Conservation (phyloP, 2,329 filamentous ascomycete genomes). For the Aspergillus fischeri region DNA sequence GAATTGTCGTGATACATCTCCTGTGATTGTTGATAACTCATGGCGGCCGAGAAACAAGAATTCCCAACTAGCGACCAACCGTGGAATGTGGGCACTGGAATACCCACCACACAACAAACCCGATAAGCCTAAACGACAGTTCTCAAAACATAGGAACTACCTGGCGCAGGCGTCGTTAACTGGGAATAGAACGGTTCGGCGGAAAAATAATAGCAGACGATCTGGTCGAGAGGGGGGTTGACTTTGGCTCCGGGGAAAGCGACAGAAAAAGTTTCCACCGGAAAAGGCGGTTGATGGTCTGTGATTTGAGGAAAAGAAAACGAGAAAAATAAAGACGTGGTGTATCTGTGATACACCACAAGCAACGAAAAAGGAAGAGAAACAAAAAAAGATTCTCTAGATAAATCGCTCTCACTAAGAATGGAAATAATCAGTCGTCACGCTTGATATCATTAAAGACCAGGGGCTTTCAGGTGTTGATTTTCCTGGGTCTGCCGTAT, state of each 20-base stretch:
- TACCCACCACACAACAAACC: conserved; percentile 27
- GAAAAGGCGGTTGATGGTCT: neutral
- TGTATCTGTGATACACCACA: conserved; percentile 3
- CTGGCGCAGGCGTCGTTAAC: conserved; percentile 7
- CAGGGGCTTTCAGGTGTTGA: neutral
- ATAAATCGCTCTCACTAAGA: conserved; percentile 3
- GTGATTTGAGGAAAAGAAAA: conserved; percentile 6
- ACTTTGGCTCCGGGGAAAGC: neutral
- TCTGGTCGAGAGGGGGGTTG: conserved; percentile 5
- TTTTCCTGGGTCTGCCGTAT: neutral
- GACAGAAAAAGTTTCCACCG: conserved; percentile 1
- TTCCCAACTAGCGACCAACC: conserved; percentile 21
- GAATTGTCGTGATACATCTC: conserved; percentile 66
- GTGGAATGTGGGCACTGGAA: conserved; percentile 30
- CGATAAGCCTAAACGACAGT: conserved; percentile 19
- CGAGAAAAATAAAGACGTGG: conserved; percentile 10
- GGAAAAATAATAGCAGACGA: conserved; percentile 8
- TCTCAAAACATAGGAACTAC: conserved; percentile 31
- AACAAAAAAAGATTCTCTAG: conserved; percentile 3
- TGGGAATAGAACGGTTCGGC: neutral
- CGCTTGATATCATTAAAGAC: conserved; percentile 11
- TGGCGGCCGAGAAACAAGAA: conserved; percentile 21
- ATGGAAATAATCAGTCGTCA: conserved; percentile 14
- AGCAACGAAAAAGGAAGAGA: conserved; percentile 8
- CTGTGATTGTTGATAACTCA: conserved; percentile 39